Percentiles rank a stretch among this genome's conserved stretches.
Evolutionary conservation across 1,284 basidiomycete species (phyloP).

Genomic region (Puccinia horiana): DNA sequence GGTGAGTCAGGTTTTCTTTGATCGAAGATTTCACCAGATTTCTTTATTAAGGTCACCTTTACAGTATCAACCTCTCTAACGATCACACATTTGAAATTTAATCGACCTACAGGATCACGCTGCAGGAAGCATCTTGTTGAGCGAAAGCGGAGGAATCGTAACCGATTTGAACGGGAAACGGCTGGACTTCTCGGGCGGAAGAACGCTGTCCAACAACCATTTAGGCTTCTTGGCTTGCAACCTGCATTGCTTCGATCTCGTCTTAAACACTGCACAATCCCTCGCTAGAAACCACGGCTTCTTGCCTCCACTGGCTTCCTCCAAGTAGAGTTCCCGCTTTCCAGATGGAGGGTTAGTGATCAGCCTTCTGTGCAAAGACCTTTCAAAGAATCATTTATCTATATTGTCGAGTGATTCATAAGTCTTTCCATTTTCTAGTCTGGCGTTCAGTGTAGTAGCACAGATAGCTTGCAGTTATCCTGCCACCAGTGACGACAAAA

Average conservation of each 20-base stretch:
- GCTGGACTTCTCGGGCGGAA: constrained; percentile 82
- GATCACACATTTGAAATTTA: not conserved
- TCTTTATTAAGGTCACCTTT: not conserved
- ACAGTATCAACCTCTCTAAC: not conserved
- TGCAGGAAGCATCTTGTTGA: constrained; percentile 77
- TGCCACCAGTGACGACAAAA: no score
- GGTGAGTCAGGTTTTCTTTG: constrained; percentile 62
- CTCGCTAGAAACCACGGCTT: no score
- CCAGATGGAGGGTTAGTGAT: no score
- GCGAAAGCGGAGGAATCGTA: constrained; percentile 84
- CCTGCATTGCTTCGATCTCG: constrained; percentile 68
- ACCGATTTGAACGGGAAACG: constrained; percentile 76
- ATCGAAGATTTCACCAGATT: not conserved
- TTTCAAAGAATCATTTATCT: no score
- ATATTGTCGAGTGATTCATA: no score
- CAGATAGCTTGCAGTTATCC: no score
- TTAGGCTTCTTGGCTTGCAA: constrained; percentile 80
- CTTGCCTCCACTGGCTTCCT: no score
- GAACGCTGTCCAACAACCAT: constrained; percentile 78
- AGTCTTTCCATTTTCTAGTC: no score
- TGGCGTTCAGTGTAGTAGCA: no score
- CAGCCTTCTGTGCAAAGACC: no score
- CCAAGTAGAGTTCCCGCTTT: no score
- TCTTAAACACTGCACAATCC: constrained; percentile 61
- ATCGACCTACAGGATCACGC: constrained; percentile 77